Base-by-base conservation (phyloP, 208 protist species). In the Leishmania major region DNA sequence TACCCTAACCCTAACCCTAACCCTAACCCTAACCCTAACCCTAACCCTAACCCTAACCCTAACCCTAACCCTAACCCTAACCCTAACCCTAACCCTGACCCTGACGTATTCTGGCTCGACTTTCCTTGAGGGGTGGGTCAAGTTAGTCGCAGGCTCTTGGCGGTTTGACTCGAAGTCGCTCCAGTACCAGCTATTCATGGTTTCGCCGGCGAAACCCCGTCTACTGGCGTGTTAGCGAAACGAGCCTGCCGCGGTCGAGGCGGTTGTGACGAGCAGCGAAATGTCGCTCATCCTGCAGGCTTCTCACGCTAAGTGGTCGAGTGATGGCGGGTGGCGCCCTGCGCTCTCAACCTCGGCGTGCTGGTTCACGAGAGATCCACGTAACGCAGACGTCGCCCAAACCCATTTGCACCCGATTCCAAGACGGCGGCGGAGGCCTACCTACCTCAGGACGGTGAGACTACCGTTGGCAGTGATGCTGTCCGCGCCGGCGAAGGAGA, bases 41-140 rank as follows among this genome's bases (percentile, higher is more conserved):
- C 35, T 37, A 37, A 37, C 35, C 35, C 35, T 37, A 37, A 37
- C 35, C 35, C 35, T 37, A 37, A 37, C 35, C 35, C 35, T 37
- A 37, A 37, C 35, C 35, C 35, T 37, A 37, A 37, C 35, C 35
- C 35, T 37, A 37, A 37, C 35, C 35, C 35, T 37, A 37, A 37
- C 35, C 35, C 35, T 37, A 37, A 37, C 35, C 35, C 35, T 37
- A 37, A 37, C 35, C 35, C 35, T 37, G 1, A 37, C 35, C 35
- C 0, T 0, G 10, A 3, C 4, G 0, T 45, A 45, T 0, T 5
- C 43, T 45, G 43, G 43, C 43, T 5, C 43, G 3, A 0, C 43
- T 45, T 45, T 0, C 43, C 43, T 45, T 45, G 43, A 45, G 43
- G 43, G 4, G 43, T 0, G 0, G 43, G 43, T 45, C 2, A 45